These are phyloP conservation scores for Aspergillus melleus DNA, from an alignment of 2,329 filamentous ascomycete species.

Conservation along the genomic window DNA sequence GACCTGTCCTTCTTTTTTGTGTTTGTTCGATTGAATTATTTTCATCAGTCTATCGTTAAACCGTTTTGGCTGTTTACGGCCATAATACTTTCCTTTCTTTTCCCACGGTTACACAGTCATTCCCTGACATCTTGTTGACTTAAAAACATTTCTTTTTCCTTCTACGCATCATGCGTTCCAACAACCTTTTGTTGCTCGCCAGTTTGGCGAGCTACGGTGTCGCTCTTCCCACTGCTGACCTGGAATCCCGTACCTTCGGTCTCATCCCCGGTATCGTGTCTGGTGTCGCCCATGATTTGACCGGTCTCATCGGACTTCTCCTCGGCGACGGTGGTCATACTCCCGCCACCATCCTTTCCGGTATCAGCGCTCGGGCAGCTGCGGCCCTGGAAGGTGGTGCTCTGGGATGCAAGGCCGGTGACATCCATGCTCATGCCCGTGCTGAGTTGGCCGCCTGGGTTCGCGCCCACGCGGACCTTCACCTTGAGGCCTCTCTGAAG, in stretches of 20 bases:
- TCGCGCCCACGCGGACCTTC: conserved; percentile 18
- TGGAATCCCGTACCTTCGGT: conserved; percentile 30
- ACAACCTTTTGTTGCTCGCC: conserved; percentile 34
- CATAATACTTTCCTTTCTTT: conserved; percentile 16
- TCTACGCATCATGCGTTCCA: conserved; percentile 24
- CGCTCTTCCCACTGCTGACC: conserved; percentile 31
- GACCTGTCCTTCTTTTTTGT: conserved; percentile 19
- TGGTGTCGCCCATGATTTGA: conserved; percentile 22
- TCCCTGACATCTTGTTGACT: conserved; percentile 9
- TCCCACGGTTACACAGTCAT: conserved; percentile 16
- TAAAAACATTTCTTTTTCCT: conserved; percentile 13
- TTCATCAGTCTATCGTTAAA: conserved; percentile 37
- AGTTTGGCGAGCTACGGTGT: conserved; percentile 33
- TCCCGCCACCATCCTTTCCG: conserved; percentile 25
- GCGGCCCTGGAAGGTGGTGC: conserved; percentile 38
- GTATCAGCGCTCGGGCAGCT: conserved; percentile 34
- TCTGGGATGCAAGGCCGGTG: conserved; percentile 33
- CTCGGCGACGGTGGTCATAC: conserved; percentile 21
- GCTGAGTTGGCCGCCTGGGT: conserved; percentile 33
- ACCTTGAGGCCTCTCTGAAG: conserved; percentile 30
- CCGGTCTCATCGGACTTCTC: conserved; percentile 23
- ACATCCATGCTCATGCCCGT: conserved; percentile 29
- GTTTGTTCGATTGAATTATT: conserved; percentile 22
- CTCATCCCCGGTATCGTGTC: conserved; percentile 18
- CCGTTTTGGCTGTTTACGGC: conserved; percentile 22